A percentile compares a stretch with the other conserved stretches of the same genome.
phyloP scores from a whole-genome alignment of 306 rosid species.

The Cucurbita ficifolia region DNA sequence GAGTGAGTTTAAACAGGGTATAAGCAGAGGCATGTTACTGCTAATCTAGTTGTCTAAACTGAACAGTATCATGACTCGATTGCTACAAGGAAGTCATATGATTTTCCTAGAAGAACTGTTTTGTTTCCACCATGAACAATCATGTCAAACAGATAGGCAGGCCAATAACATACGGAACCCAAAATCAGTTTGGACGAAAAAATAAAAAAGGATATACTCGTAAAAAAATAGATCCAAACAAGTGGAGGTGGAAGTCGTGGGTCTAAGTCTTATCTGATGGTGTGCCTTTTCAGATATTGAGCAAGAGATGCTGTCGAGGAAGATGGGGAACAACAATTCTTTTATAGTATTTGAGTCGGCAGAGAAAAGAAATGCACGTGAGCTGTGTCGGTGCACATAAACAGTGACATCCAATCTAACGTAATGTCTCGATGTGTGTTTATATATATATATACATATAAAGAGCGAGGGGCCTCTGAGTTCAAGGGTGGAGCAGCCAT shows the following conservation, averaged over 20 bases:
- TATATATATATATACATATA: neutral
- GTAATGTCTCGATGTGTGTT: neutral
- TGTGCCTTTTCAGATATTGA: constrained; percentile 1
- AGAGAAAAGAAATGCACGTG: constrained; percentile 4
- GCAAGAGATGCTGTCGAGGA: constrained; percentile 9
- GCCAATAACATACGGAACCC: neutral
- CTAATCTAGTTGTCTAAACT: neutral
- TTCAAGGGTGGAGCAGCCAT: constrained; percentile 14
- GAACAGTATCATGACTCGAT: neutral
- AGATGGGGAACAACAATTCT: neutral
- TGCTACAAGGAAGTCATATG: neutral
- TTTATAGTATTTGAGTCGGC: neutral
- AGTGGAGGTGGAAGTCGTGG: constrained; percentile 2
- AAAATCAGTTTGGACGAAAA: neutral
- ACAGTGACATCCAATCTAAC: constrained; percentile 1
- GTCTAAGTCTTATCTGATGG: neutral
- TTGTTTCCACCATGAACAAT: neutral
- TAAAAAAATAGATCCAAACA: neutral
- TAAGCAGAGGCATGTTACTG: neutral
- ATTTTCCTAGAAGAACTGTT: neutral
- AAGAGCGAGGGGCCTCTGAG: neutral
- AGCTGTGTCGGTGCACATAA: neutral
- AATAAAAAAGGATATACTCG: neutral
- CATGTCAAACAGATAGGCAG: neutral
- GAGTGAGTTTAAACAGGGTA: neutral